phyloP scores from a whole-genome alignment of 768 basidiomycete genomes.

The Cystobasidium onofrii region DNA sequence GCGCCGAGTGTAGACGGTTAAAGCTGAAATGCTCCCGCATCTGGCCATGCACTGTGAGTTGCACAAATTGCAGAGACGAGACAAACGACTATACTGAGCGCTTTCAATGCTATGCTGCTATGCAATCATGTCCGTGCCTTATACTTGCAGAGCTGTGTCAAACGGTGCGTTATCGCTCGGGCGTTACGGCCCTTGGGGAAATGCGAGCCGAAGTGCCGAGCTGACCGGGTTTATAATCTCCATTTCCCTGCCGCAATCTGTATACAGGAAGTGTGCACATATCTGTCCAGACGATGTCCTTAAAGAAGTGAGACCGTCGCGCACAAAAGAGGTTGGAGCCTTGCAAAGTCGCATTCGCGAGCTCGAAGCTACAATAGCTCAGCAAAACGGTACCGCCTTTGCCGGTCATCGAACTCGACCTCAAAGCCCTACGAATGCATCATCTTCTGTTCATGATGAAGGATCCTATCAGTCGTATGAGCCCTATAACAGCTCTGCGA shows the following conservation, averaged over 20 bases:
- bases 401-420: neutral
- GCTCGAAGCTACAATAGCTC: neutral
- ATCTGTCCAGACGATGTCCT: constrained; percentile 31
- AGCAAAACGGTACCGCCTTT: neutral
- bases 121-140: too few species aligned
- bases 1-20: constrained; percentile 1
- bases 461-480: neutral
- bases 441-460: neutral
- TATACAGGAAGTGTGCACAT: constrained; percentile 27
- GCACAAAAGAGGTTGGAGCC: constrained; percentile 17
- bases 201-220: neutral
- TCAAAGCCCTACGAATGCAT: neutral
- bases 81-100: too few species aligned
- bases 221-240: neutral
- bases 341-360: constrained; percentile 22
- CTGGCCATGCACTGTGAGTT: constrained; percentile 1
- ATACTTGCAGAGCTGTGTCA: constrained; percentile 29
- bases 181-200: neutral
- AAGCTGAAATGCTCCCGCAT: constrained; percentile 8
- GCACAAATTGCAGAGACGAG: too few species aligned
- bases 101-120: too few species aligned
- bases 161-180: constrained; percentile 4
- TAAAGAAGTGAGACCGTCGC: constrained; percentile 28
- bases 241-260: neutral
- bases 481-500: neutral